Percentiles rank a stretch among this genome's conserved stretches.
Evolutionary conservation across 1,284 basidiomycete species (phyloP).

Genomic region (Gymnopus androsaceus): DNA sequence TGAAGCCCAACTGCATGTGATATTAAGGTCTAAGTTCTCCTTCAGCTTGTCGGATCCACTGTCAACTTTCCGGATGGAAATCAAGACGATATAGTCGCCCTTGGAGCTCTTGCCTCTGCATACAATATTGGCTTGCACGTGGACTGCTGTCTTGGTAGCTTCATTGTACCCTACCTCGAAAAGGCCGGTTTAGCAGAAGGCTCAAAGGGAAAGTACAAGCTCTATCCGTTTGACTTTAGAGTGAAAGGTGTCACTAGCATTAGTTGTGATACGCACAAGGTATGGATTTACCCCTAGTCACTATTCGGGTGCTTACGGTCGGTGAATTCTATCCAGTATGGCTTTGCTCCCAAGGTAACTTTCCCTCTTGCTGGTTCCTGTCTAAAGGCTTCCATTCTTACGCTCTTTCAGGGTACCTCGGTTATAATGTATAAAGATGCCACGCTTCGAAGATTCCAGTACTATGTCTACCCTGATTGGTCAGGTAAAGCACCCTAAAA

Average conservation of each 20-base stretch:
- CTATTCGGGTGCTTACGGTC: conserved; percentile 1
- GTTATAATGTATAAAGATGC: conserved; percentile 89
- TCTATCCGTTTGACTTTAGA: conserved; percentile 83
- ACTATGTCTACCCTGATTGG: conserved; percentile 85
- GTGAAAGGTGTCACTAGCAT: conserved; percentile 88
- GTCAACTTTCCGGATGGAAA: conserved; percentile 93
- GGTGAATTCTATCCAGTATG: conserved; percentile 52
- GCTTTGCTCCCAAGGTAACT: conserved; percentile 76
- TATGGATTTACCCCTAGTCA: conserved; percentile 32
- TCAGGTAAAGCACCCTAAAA: conserved; percentile 44
- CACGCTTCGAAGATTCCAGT: conserved; percentile 77
- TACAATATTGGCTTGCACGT: conserved; percentile 90
- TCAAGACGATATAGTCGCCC: conserved; percentile 85
- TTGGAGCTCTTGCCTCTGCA: conserved; percentile 75
- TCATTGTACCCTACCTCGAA: conserved; percentile 90
- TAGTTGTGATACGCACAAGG: conserved; percentile 92
- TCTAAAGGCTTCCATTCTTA: conserved; percentile 11
- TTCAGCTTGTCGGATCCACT: conserved; percentile 84
- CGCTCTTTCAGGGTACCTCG: conserved; percentile 70
- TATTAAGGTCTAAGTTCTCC: conserved; percentile 11
- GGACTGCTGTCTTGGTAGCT: conserved; percentile 90
- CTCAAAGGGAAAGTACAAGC: conserved; percentile 47
- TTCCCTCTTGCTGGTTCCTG: neutral
- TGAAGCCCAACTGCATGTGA: neutral
- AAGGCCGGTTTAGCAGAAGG: conserved; percentile 53